These are phyloP conservation scores for Immersiporthe knoxdaviesiana DNA, from an alignment of 2,329 filamentous ascomycete species.

Conservation along the genomic window DNA sequence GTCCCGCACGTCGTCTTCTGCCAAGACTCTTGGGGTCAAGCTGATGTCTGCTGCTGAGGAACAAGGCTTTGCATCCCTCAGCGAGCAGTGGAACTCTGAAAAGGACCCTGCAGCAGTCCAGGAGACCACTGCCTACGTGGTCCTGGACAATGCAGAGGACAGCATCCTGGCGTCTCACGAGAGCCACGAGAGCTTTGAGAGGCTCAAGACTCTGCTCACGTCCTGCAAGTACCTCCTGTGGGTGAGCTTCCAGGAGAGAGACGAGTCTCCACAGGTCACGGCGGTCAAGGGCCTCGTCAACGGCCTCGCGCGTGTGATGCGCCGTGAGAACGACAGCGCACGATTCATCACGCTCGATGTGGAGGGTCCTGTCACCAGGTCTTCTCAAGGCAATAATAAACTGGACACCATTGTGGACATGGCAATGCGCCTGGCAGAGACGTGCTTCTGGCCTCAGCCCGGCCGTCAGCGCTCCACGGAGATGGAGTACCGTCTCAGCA, in stretches of 20 bases:
- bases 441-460: constrained; percentile 2
- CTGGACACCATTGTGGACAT: not conserved
- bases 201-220: constrained; percentile 27
- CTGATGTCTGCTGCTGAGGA: not conserved
- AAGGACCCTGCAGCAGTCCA: not conserved
- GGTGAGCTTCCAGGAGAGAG: constrained; percentile 24
- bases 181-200: constrained; percentile 21
- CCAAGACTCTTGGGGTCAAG: not conserved
- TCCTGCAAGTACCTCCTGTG: constrained; percentile 24
- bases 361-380: not conserved
- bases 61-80: not conserved
- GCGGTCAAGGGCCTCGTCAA: constrained; percentile 27
- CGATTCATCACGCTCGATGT: constrained; percentile 37
- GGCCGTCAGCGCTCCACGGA: constrained; percentile 1
- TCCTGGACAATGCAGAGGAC: constrained; percentile 30
- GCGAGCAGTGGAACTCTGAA: not conserved
- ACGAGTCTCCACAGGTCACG: constrained; percentile 2
- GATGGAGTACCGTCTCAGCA: constrained; percentile 1
- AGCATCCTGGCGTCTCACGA: constrained; percentile 25
- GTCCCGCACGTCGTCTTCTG: not conserved
- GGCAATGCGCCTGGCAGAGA: not conserved
- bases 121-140: constrained; percentile 9
- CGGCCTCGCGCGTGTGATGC: constrained; percentile 29
- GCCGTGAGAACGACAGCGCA: constrained; percentile 29
- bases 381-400: not conserved